Conservation (phyloP, 352 stramenopile species). For the Globisporangium iwayamae region DNA sequence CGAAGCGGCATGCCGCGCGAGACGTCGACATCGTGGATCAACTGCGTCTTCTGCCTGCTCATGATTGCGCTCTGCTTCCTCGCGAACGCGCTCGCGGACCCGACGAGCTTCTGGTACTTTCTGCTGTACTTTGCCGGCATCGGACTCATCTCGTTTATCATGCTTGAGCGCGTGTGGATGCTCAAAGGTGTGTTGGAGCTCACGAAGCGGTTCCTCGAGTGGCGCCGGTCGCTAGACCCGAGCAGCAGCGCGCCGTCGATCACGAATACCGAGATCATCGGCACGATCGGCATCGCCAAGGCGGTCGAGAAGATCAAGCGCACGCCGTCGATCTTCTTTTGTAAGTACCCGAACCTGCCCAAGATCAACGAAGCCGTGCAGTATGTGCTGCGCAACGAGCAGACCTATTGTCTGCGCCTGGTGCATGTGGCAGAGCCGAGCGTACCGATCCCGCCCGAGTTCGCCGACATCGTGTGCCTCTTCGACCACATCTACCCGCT, state of each 20-base stretch:
- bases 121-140: constrained; percentile 56
- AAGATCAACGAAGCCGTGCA: constrained; percentile 90
- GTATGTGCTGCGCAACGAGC: constrained; percentile 87
- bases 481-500: constrained; percentile 88
- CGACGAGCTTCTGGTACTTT: constrained; percentile 44
- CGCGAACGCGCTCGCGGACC: constrained; percentile 48
- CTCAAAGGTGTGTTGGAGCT: constrained; percentile 49
- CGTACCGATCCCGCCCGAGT: constrained; percentile 25
- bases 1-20: constrained; percentile 70
- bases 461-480: constrained; percentile 40
- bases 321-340: constrained; percentile 88
- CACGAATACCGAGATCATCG: constrained; percentile 27
- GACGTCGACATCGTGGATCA: constrained; percentile 61
- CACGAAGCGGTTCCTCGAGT: constrained; percentile 30
- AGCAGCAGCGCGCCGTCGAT: not conserved
- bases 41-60: constrained; percentile 40
- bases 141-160: constrained; percentile 46
- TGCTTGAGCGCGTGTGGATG: constrained; percentile 59
- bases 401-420: constrained; percentile 86
- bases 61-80: constrained; percentile 51
- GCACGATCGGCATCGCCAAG: constrained; percentile 63
- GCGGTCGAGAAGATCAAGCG: constrained; percentile 73
- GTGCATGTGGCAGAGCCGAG: constrained; percentile 60
- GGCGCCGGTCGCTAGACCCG: constrained; percentile 5
- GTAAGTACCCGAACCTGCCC: constrained; percentile 82